Evolutionary conservation across 2,329 filamentous ascomycete genomes (phyloP), one percentile per base, ranked within the genome.

Genomic region (Monosporascus sp.): DNA sequence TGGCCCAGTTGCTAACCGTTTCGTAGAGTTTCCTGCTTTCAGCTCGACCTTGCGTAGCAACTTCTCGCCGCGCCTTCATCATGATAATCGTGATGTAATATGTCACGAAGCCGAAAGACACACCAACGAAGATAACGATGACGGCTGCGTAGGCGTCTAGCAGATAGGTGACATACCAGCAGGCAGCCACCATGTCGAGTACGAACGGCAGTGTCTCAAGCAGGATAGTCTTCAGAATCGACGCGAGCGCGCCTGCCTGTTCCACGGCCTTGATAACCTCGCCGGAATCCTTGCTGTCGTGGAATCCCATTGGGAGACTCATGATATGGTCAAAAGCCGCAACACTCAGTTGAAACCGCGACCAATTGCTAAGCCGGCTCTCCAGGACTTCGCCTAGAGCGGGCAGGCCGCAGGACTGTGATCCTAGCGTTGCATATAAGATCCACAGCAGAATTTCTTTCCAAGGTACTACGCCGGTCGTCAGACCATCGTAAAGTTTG

Each of bases 291-390:
- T 86, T 86, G 49, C 78, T 78, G 19, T 82, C 81, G 63, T 90
- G 86, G 52, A 88, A 89, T 56, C 88, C 84, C 71, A 86, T 86
- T 0, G 84, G 86, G 1, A 89, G 73, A n/a, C 73, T 75, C 77
- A 90, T 84, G 37, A 89, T 77, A 54, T 89, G 85, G 53, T 78
- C 75, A 64, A 88, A 89, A 0, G 85, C 80, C 2, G 82, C 76
- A 1, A 79, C 79, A 11, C 77, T 80, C 47, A 89, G 75, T 19
- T 77, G 74, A 48, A 78, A 74, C 57, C 85, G 82, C 0, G 80
- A 77, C 56, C 78, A 80, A 53, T 84, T 80, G 43, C 79, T 75
- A 26, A 87, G 69, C 2, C 79, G 78, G 26, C 79, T 68, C 68
- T 58, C 46, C 16, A 50, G 26, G 2, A 57, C 35, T 11, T 48